Conservation (phyloP, 768 basidiomycete species). For the Guyanaporus albipodus region DNA sequence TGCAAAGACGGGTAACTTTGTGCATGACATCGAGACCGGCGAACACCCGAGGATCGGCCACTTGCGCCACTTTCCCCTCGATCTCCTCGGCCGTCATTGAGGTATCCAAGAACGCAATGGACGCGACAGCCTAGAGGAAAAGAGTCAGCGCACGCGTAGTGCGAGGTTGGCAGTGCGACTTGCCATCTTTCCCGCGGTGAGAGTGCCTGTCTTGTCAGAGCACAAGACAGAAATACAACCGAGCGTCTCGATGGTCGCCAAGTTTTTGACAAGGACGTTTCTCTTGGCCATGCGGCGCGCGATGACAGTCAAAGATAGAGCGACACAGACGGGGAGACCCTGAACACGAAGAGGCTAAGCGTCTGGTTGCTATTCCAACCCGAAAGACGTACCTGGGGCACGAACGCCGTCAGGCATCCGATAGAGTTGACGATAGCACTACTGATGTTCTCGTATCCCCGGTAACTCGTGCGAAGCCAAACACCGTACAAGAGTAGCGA, state of each 20-base stretch:
- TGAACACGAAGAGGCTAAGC: conserved; percentile 1
- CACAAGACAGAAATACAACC: conserved; percentile 50
- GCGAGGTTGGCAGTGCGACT: background rate
- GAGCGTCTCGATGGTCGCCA: conserved; percentile 52
- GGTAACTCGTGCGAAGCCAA: conserved; percentile 37
- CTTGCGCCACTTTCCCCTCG: conserved; percentile 8
- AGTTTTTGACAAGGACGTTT: conserved; percentile 46
- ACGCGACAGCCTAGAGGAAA: conserved; percentile 37
- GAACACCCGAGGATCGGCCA: conserved; percentile 10
- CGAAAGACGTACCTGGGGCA: conserved; percentile 34
- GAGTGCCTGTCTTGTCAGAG: conserved; percentile 54
- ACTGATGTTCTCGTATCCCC: conserved; percentile 35
- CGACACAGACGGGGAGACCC: conserved; percentile 42
- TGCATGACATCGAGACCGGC: conserved; percentile 31
- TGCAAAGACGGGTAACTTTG: conserved; percentile 51
- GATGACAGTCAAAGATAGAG: conserved; percentile 48
- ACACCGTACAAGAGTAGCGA: conserved; percentile 40
- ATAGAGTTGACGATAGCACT: conserved; percentile 37
- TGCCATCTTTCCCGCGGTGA: conserved; percentile 49
- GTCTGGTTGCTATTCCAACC: background rate
- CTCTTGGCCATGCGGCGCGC: conserved; percentile 47
- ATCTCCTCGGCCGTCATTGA: conserved; percentile 22
- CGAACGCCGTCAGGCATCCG: conserved; percentile 38
- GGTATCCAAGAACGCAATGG: conserved; percentile 35
- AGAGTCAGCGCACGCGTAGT: background rate